Conservation (phyloP, 2,329 filamentous ascomycete species). For the Sphaerulina vaccinii region DNA sequence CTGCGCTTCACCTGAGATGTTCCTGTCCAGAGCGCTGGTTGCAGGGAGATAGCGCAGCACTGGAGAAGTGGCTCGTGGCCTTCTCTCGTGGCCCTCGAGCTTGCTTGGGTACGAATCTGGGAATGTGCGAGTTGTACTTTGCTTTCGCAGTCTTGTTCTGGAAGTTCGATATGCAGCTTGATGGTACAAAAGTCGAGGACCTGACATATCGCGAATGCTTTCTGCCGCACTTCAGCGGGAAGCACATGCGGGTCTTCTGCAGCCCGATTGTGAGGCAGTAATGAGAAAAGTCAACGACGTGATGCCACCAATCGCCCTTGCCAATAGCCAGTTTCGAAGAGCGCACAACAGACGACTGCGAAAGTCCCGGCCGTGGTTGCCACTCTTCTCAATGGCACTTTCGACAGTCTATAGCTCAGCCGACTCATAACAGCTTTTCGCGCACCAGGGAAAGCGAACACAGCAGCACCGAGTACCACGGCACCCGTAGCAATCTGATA, state of each 20-base stretch:
- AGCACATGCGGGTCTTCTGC: conserved; percentile 17
- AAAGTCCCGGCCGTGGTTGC: too few species aligned
- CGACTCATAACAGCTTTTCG: too few species aligned
- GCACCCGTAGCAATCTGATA: too few species aligned
- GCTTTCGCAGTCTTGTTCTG: conserved; percentile 19
- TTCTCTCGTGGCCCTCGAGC: conserved; percentile 20
- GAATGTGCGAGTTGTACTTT: conserved; percentile 20
- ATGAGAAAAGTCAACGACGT: too few species aligned
- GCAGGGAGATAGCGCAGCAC: conserved; percentile 21
- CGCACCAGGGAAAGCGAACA: too few species aligned
- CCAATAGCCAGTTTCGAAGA: too few species aligned
- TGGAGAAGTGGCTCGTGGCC: conserved; percentile 19
- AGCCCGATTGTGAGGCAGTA: not conserved
- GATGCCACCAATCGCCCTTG: too few species aligned
- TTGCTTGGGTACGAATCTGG: conserved; percentile 19
- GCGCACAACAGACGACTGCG: too few species aligned
- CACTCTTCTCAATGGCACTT: too few species aligned
- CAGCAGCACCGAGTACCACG: too few species aligned
- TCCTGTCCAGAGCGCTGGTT: conserved; percentile 52
- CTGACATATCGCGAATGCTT: conserved; percentile 21
- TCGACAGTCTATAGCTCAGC: too few species aligned
- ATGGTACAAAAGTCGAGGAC: conserved; percentile 15
- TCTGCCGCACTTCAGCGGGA: conserved; percentile 18
- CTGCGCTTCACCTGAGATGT: conserved; percentile 49
- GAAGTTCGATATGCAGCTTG: conserved; percentile 16